Evolutionary conservation across 1,284 basidiomycete species (phyloP).

Genomic region (Sanghuangporus sanghuang): DNA sequence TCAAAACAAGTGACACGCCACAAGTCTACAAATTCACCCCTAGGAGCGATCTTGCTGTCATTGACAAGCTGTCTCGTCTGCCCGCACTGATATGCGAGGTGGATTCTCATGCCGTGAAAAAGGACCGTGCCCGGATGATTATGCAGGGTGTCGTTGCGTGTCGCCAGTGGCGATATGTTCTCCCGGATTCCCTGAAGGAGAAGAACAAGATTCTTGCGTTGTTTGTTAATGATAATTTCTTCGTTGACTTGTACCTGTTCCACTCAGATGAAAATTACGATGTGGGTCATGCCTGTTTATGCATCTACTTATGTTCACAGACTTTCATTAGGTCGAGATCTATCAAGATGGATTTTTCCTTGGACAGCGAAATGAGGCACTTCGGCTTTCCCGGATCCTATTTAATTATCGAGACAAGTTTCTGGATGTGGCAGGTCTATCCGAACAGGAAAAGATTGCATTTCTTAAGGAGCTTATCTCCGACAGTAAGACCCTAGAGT

Average conservation of each 20-base stretch:
- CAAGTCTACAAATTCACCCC: background rate
- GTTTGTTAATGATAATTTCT: background rate
- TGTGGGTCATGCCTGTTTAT: background rate
- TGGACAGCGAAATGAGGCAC: background rate
- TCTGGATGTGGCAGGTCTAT: background rate
- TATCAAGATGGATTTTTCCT: background rate
- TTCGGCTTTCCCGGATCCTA: background rate
- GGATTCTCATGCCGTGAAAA: background rate
- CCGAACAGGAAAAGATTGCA: background rate
- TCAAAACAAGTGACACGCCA: background rate
- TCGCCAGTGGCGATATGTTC: background rate
- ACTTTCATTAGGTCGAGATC: background rate
- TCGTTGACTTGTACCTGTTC: background rate
- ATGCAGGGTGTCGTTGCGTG: background rate
- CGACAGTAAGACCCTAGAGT: background rate
- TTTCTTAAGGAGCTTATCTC: background rate
- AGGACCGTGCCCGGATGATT: background rate
- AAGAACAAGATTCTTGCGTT: background rate
- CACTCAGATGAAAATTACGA: background rate
- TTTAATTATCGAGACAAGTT: background rate
- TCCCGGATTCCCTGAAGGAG: background rate
- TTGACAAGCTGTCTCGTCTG: background rate
- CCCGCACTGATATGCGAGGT: too few species aligned
- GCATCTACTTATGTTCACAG: background rate
- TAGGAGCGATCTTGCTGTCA: background rate